Evolutionary conservation across 441 rosid genomes (phyloP).

Genomic region (Manihot esculenta): DNA sequence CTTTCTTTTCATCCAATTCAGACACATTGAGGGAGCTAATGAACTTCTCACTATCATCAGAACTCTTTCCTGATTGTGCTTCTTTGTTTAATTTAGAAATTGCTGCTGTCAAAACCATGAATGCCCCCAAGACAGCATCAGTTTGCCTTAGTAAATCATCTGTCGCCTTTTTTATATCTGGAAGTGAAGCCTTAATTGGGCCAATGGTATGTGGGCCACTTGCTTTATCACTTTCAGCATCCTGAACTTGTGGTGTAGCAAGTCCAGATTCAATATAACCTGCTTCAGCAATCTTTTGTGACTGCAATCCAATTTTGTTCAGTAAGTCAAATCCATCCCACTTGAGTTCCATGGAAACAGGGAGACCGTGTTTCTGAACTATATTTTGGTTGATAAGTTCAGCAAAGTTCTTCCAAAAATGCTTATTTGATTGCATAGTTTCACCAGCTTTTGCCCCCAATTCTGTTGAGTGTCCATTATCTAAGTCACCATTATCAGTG

Average conservation of each 20-base stretch:
- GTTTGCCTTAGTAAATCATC: slow-evolving; percentile 79
- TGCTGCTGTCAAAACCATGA: slow-evolving; percentile 78
- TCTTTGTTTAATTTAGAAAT: slow-evolving; percentile 70
- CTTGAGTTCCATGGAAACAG: slow-evolving; percentile 62
- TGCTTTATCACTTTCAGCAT: slow-evolving; percentile 40
- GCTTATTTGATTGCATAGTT: slow-evolving; percentile 39
- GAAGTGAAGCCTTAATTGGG: slow-evolving; percentile 59
- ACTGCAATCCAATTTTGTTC: slow-evolving; percentile 68
- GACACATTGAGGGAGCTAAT: slow-evolving; percentile 39
- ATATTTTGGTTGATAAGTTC: slow-evolving; percentile 60
- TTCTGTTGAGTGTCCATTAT: slow-evolving; percentile 27
- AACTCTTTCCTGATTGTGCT: slow-evolving; percentile 34
- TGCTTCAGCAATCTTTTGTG: slow-evolving; percentile 73
- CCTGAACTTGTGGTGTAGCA: slow-evolving; percentile 55
- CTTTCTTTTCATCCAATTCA: slow-evolving; percentile 55
- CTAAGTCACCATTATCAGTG: slow-evolving; percentile 26
- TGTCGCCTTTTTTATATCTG: slow-evolving; percentile 78
- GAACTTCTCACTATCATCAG: slow-evolving; percentile 39
- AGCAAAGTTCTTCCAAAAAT: slow-evolving; percentile 71
- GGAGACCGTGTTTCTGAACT: slow-evolving; percentile 68
- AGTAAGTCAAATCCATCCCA: slow-evolving; percentile 79
- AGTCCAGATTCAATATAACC: slow-evolving; percentile 85
- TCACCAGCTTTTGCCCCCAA: slow-evolving; percentile 34
- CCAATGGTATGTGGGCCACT: slow-evolving; percentile 34
- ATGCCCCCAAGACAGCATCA: slow-evolving; percentile 85